These are phyloP conservation scores for Xylaria castorea DNA, from an alignment of 495 filamentous ascomycete genomes.

Conservation along the genomic window DNA sequence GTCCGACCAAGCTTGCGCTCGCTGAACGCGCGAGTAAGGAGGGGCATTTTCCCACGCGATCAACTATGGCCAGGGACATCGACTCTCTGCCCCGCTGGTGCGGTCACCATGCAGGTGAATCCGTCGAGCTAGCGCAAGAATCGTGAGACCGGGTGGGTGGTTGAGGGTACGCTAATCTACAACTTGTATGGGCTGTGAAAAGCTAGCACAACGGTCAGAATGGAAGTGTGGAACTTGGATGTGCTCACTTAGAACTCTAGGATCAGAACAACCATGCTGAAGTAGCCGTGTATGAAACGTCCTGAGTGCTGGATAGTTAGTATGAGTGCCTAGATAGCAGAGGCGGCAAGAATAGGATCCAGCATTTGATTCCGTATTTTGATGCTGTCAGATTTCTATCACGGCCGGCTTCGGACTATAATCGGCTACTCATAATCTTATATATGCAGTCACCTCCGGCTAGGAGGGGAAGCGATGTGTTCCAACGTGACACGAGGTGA, in stretches of 20 bases:
- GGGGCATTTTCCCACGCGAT: slow-evolving; percentile 12
- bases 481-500: background rate
- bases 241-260: background rate
- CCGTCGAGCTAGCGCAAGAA: slow-evolving; percentile 6
- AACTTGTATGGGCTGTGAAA: slow-evolving; percentile 4
- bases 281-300: background rate
- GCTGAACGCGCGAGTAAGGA: slow-evolving; percentile 9
- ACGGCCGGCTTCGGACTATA: background rate
- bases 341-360: background rate
- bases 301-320: background rate
- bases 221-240: background rate
- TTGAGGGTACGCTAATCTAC: slow-evolving; percentile 1
- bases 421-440: background rate
- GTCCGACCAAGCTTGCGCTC: background rate
- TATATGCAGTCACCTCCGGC: background rate
- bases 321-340: background rate
- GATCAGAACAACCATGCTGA: background rate
- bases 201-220: background rate
- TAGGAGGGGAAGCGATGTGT: background rate
- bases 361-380: background rate
- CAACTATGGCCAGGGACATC: slow-evolving; percentile 1
- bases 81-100: slow-evolving; percentile 10
- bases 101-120: slow-evolving; percentile 15
- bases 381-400: background rate
- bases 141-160: slow-evolving; percentile 7